phyloP scores from a whole-genome alignment of 225 moss, liverwort and hornwort genomes.

The Rhytidiadelphus loreus region DNA sequence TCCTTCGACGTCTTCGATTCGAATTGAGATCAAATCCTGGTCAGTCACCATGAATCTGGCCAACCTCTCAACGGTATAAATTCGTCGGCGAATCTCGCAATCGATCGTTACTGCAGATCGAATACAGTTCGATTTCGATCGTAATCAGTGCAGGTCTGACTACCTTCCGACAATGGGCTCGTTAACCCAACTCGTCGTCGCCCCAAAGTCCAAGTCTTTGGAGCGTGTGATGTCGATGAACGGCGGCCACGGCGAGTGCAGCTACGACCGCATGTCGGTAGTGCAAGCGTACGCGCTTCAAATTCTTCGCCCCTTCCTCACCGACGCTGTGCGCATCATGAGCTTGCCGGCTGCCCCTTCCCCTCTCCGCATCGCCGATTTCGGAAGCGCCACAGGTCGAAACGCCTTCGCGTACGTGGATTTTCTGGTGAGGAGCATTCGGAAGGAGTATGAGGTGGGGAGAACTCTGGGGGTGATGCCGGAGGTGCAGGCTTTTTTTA shows the following conservation, averaged over 20 bases:
- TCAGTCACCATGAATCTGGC: not conserved
- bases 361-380: constrained; percentile 26
- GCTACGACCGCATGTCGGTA: constrained; percentile 40
- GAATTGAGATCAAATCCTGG: not conserved
- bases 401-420: constrained; percentile 23
- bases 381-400: constrained; percentile 39
- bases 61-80: not conserved
- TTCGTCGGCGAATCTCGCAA: not conserved
- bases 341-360: not conserved
- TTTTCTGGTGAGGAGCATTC: not conserved
- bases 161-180: not conserved
- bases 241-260: constrained; percentile 31
- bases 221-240: constrained; percentile 14
- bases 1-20: not conserved
- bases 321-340: constrained; percentile 16
- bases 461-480: not conserved
- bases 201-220: not conserved
- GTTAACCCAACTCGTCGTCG: not conserved
- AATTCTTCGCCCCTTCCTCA: not conserved
- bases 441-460: not conserved
- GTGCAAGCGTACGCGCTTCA: constrained; percentile 24
- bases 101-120: not conserved
- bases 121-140: not conserved
- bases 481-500: constrained; percentile 29
- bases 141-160: not conserved